A percentile compares a stretch with the other conserved stretches of the same genome.
Evolutionary conservation across 805 yeast genomes (phyloP).

Genomic region (Candida sithepensis): DNA sequence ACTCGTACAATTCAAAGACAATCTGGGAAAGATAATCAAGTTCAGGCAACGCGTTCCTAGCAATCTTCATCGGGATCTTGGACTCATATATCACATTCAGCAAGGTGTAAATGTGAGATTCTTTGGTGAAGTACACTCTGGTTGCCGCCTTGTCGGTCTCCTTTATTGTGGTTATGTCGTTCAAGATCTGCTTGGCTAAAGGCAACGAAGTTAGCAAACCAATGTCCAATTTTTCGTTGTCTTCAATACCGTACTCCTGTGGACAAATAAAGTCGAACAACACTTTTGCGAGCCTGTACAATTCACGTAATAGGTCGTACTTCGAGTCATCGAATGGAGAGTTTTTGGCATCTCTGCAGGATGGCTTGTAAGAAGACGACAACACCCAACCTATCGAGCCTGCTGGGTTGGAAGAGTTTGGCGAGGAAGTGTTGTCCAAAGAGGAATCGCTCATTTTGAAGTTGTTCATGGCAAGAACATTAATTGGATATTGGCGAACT

Average conservation of each 20-base stretch:
- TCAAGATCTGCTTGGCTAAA: constrained; percentile 78
- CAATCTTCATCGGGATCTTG: constrained; percentile 91
- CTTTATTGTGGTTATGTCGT: constrained; percentile 77
- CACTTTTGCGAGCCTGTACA: constrained; percentile 86
- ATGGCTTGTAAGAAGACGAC: constrained; percentile 29
- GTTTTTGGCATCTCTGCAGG: constrained; percentile 24
- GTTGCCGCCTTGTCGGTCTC: constrained; percentile 77
- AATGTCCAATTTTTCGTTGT: constrained; percentile 91
- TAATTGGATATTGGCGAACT: constrained; percentile 71
- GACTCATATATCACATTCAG: constrained; percentile 88
- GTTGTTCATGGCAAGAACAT: constrained; percentile 70
- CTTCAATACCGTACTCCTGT: constrained; percentile 96
- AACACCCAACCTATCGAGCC: constrained; percentile 77
- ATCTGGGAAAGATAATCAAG: constrained; percentile 93
- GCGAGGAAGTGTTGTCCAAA: constrained; percentile 20
- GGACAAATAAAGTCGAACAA: constrained; percentile 97
- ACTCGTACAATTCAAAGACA: constrained; percentile 88
- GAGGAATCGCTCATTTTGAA: constrained; percentile 53
- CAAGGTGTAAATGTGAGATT: constrained; percentile 92
- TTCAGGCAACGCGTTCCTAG: constrained; percentile 93
- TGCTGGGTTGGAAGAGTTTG: constrained; percentile 35
- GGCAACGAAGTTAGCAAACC: constrained; percentile 94
- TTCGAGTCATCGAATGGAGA: constrained; percentile 75
- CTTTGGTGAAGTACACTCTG: constrained; percentile 92
- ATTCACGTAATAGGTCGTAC: constrained; percentile 77